phyloP scores from a whole-genome alignment of 495 filamentous ascomycete genomes.

The Hypoxylon fuscum region DNA sequence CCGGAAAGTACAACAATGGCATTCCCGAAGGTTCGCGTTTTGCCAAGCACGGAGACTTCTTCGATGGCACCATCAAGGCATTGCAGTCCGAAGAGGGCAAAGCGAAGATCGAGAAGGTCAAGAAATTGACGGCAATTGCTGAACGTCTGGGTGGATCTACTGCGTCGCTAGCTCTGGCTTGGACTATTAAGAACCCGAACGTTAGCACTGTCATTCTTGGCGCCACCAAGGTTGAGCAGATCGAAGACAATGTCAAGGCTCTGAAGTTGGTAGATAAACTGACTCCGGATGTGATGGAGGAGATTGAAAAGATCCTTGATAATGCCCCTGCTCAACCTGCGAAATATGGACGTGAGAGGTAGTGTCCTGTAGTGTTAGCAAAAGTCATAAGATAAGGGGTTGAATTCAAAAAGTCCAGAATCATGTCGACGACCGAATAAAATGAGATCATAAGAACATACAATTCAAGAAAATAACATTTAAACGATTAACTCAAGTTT shows the following conservation, averaged over 20 bases:
- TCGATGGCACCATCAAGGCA: slow-evolving; percentile 47
- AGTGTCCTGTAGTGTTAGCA: neutral
- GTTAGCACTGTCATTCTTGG: slow-evolving; percentile 78
- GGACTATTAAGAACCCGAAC: slow-evolving; percentile 80
- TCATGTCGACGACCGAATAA: no score
- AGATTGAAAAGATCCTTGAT: slow-evolving; percentile 68
- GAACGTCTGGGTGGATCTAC: slow-evolving; percentile 68
- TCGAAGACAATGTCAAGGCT: slow-evolving; percentile 72
- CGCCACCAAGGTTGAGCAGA: slow-evolving; percentile 74
- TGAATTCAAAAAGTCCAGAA: no score
- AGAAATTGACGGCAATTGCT: slow-evolving; percentile 66
- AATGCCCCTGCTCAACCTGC: slow-evolving; percentile 22
- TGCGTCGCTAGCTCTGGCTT: slow-evolving; percentile 69
- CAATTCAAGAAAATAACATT: no score
- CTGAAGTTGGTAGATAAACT: slow-evolving; percentile 70
- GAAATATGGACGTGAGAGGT: slow-evolving; percentile 32
- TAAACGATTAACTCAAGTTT: no score
- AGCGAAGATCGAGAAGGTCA: slow-evolving; percentile 55
- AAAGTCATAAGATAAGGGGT: neutral
- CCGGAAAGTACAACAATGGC: slow-evolving; percentile 82
- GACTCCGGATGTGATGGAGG: slow-evolving; percentile 71
- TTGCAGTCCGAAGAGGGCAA: slow-evolving; percentile 44
- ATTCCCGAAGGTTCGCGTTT: slow-evolving; percentile 67
- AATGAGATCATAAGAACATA: no score
- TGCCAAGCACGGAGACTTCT: slow-evolving; percentile 55